Evolutionary conservation across 2,329 filamentous ascomycete genomes (phyloP).

Genomic region (Leptosphaerulina australis): DNA sequence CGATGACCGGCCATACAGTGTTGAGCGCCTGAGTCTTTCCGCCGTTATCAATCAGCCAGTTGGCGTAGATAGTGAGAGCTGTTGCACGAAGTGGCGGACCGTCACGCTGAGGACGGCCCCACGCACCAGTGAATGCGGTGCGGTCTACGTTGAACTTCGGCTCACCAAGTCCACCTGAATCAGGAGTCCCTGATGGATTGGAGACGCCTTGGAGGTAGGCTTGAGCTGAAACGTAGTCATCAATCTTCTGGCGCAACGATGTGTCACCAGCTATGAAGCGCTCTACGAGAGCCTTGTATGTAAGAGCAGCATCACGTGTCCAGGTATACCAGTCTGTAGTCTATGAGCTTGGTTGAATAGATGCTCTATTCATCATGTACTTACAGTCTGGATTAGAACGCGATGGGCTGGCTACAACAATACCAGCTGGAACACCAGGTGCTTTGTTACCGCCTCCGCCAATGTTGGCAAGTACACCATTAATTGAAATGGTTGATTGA

Average conservation of each 20-base stretch:
- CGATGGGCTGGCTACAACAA: conserved; percentile 63
- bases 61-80: conserved; percentile 72
- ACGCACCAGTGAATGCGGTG: conserved; percentile 67
- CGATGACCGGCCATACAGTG: conserved; percentile 73
- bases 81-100: conserved; percentile 78
- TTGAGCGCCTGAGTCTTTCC: conserved; percentile 48
- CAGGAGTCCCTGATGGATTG: conserved; percentile 69
- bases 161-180: conserved; percentile 66
- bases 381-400: conserved; percentile 61
- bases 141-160: conserved; percentile 73
- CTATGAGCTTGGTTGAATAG: background rate
- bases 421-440: conserved; percentile 56
- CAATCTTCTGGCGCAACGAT: conserved; percentile 64
- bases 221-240: conserved; percentile 72
- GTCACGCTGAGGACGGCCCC: conserved; percentile 82
- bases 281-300: conserved; percentile 72
- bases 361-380: background rate
- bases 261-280: conserved; percentile 66
- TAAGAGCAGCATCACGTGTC: conserved; percentile 75
- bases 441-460: conserved; percentile 58
- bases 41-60: conserved; percentile 72
- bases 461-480: conserved; percentile 62
- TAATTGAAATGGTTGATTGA: conserved; percentile 57
- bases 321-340: conserved; percentile 75
- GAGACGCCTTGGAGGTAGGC: conserved; percentile 68